A percentile compares a stretch with the other conserved stretches of the same genome.
Evolutionary conservation across 2,329 filamentous ascomycete species (phyloP).

Genomic region (Aphanoascus verrucosus): DNA sequence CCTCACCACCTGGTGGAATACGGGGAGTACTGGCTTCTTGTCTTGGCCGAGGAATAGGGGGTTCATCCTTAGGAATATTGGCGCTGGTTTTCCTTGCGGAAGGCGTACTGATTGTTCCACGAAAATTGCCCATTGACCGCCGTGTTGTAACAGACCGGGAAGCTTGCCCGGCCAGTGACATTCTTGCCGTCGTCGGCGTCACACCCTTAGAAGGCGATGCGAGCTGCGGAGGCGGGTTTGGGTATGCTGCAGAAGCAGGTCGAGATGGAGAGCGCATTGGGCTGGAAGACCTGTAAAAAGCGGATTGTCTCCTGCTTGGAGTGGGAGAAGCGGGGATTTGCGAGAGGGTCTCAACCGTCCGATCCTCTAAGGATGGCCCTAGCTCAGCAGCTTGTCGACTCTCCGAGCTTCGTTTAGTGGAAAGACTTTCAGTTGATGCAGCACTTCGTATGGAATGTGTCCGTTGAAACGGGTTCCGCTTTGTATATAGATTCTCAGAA

Average conservation of each 20-base stretch:
- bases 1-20: constrained; percentile 25
- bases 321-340: constrained; percentile 68
- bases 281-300: constrained; percentile 40
- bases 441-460: not conserved
- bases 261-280: constrained; percentile 25
- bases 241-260: constrained; percentile 3
- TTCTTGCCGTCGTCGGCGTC: not conserved
- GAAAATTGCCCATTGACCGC: not conserved
- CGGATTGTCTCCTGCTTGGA: constrained; percentile 53
- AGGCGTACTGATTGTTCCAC: not conserved
- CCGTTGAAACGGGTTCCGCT: constrained; percentile 1
- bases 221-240: not conserved
- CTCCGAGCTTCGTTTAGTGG: not conserved
- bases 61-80: not conserved
- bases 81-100: constrained; percentile 1
- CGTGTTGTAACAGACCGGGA: not conserved
- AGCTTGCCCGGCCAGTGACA: not conserved
- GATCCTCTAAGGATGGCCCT: constrained; percentile 59
- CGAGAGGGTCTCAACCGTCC: constrained; percentile 75
- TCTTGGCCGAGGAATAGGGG: not conserved
- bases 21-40: constrained; percentile 4
- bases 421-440: not conserved
- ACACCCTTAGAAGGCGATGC: not conserved
- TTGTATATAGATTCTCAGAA: not conserved
- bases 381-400: constrained; percentile 15